Evolutionary conservation across 805 yeast species (phyloP), one percentile per base, ranked within the genome.

Genomic region (Monosporozyma yasuniensis): DNA sequence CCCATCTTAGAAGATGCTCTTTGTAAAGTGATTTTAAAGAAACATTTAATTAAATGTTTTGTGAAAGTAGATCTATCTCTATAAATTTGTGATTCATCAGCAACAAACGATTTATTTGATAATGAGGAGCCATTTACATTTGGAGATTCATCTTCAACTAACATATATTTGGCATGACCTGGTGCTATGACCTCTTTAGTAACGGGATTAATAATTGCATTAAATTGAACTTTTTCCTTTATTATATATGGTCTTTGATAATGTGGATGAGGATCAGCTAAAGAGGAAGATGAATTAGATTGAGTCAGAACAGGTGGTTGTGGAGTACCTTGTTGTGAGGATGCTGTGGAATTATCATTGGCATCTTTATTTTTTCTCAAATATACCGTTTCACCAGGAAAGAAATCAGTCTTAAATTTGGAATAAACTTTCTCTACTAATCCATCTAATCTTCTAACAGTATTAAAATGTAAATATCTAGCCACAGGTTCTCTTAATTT

Each of bases 401-500:
- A 93, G 61, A 81, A 93, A 60, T 89, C 95, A 54, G 75, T 78
- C 54, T 84, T 85, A 71, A 91, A 87, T 47, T 74, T 74, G 53
- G 76, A 69, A 62, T 89, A 91, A 18, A 91, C 89, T 52, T 83
- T 84, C 67, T 93, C 99, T 3, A 90, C 96, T 35, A 93, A 73
- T 53, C 79, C 80, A 65, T 91, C 98, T 47, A 93, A 75, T 56
- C 98, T 75, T 34, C 95, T 81, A 12, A 80, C 81, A 11, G 84
- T 76, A 56, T 88, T 84, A 63, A 88, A 89, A 63, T 90, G 96
- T 12, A 91, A 75, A 56, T 77, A 81, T 56, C 96, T 71, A 22
- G 95, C 77, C n/a, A 93, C 85, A 10, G 96, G 99, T 60, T 87
- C 96, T 60, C 89, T 83, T 49, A 90, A 75, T 41, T 95, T 84